phyloP scores from a whole-genome alignment of 2,329 filamentous ascomycete genomes.

The Drechmeria coniospora region DNA sequence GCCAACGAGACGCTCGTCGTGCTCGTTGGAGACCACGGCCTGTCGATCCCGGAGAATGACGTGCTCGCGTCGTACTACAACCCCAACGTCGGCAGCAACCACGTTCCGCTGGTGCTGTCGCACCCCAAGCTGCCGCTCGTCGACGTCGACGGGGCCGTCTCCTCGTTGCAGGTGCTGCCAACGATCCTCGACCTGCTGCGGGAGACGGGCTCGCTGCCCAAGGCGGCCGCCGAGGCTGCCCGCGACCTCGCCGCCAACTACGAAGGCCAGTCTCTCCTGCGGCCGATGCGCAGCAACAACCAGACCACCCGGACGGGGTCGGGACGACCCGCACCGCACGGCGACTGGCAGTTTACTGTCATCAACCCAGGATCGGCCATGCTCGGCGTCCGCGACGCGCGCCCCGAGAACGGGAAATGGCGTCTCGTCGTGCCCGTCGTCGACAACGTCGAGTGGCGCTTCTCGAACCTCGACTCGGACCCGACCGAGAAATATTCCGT shows the following conservation, averaged over 20 bases:
- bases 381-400: slow-evolving; percentile 16
- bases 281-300: slow-evolving; percentile 9
- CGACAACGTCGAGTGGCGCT: slow-evolving; percentile 15
- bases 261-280: slow-evolving; percentile 19
- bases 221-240: slow-evolving; percentile 10
- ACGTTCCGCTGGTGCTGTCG: slow-evolving; percentile 16
- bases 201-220: slow-evolving; percentile 16
- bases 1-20: slow-evolving; percentile 18
- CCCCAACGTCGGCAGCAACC: slow-evolving; percentile 16
- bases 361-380: slow-evolving; percentile 18
- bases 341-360: slow-evolving; percentile 19
- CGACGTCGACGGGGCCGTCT: slow-evolving; percentile 15
- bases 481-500: slow-evolving; percentile 13
- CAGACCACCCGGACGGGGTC: slow-evolving; percentile 4
- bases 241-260: slow-evolving; percentile 16
- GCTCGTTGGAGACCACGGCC: slow-evolving; percentile 17
- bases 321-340: too few species aligned
- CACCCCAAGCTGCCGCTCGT: slow-evolving; percentile 17
- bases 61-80: slow-evolving; percentile 17
- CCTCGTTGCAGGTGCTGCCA: slow-evolving; percentile 17
- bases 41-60: slow-evolving; percentile 16
- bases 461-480: slow-evolving; percentile 14
- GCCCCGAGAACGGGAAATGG: slow-evolving; percentile 9
- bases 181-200: slow-evolving; percentile 19
- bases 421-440: slow-evolving; percentile 17